Evolutionary conservation across 768 basidiomycete genomes (phyloP).

Genomic region (Mycena leptocephala): DNA sequence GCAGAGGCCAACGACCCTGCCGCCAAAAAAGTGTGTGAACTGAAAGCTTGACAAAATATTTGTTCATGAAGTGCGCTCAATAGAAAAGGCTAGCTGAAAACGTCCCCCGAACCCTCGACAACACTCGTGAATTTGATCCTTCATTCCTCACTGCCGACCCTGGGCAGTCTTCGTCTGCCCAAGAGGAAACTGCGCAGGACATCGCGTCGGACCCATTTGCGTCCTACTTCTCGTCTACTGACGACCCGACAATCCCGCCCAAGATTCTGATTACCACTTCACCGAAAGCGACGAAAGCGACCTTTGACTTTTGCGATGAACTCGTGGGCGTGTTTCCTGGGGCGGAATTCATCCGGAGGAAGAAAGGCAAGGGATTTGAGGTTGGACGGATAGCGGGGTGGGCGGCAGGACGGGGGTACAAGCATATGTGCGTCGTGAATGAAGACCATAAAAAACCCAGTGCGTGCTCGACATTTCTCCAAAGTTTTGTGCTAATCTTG

Average conservation of each 20-base stretch:
- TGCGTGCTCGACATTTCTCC: constrained; percentile 58
- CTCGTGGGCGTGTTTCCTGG: constrained; percentile 92
- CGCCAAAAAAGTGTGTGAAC: constrained; percentile 77
- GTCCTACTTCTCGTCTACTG: constrained; percentile 79
- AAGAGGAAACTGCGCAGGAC: constrained; percentile 77
- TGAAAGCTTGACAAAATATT: neutral
- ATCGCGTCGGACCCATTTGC: constrained; percentile 85
- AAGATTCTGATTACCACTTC: constrained; percentile 95
- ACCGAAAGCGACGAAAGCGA: constrained; percentile 88
- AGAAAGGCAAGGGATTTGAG: constrained; percentile 93
- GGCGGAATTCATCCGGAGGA: constrained; percentile 89
- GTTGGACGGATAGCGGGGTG: constrained; percentile 93
- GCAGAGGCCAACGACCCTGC: constrained; percentile 83
- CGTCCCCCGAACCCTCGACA: constrained; percentile 94
- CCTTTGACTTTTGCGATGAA: constrained; percentile 95
- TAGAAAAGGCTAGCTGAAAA: constrained; percentile 90
- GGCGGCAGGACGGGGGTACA: constrained; percentile 92
- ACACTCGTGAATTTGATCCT: constrained; percentile 89
- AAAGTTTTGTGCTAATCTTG: neutral
- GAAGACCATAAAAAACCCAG: constrained; percentile 97
- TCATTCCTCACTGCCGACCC: constrained; percentile 75
- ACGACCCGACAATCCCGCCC: constrained; percentile 82
- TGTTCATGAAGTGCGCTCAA: neutral
- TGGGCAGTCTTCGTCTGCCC: constrained; percentile 52
- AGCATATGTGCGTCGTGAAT: constrained; percentile 93